Conservation (phyloP, 2,329 filamentous ascomycete species). For the Trichoderma sp. region DNA sequence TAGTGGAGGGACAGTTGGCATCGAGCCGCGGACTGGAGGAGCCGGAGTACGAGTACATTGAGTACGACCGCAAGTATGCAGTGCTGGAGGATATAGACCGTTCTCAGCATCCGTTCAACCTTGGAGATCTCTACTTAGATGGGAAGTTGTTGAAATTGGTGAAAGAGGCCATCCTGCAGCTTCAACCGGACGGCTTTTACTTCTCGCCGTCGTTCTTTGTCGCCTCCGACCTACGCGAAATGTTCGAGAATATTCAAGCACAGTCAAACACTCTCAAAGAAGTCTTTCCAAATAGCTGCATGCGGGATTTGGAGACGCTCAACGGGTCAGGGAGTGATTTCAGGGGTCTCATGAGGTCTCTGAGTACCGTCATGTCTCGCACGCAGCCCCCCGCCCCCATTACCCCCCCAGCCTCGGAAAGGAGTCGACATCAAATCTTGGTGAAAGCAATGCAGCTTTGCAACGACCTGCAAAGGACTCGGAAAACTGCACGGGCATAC, state of each 20-base stretch:
- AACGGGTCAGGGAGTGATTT: too few species aligned
- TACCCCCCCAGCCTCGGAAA: too few species aligned
- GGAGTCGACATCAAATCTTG: too few species aligned
- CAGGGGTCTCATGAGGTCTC: too few species aligned
- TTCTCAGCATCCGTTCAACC: background rate
- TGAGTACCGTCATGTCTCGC: too few species aligned
- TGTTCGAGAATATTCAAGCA: background rate
- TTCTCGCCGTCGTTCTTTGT: background rate
- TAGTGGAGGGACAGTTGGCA: background rate
- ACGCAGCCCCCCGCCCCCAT: background rate
- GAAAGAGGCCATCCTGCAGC: background rate
- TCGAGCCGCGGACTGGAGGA: background rate
- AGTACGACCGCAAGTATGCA: background rate
- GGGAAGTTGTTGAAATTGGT: background rate
- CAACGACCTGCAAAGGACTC: background rate
- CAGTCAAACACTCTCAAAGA: background rate
- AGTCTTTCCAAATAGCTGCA: background rate
- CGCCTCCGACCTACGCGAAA: background rate
- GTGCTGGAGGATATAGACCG: background rate
- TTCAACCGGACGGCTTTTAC: background rate
- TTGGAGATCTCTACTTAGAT: background rate
- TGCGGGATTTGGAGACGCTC: too few species aligned
- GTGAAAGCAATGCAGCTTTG: background rate
- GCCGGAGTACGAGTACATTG: background rate
- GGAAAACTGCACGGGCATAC: background rate